Base-by-base conservation (phyloP, 1,284 basidiomycete species). In the Serendipita sp. region DNA sequence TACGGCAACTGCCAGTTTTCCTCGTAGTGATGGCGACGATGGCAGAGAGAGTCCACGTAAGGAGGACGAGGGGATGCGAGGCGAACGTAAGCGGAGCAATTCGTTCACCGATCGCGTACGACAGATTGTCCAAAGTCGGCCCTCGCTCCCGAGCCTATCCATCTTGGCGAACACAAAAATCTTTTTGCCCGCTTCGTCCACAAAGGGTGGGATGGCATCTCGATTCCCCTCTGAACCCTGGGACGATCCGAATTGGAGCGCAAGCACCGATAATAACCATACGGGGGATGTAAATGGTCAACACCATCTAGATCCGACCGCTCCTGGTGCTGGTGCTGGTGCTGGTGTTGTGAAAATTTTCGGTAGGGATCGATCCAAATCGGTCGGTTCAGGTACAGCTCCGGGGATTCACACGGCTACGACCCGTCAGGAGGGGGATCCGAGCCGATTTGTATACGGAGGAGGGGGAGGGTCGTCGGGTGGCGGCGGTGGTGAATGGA, bases 191-290 rank as follows among this genome's bases (percentile, higher is more conserved):
- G 26, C 10, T 65, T 22, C 64, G 50, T 29, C 61, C 62, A 12
- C 64, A 61, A 15, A 61, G 60, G 30, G 62, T 63, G 5, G 61
- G 65, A 26, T 58, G 60, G 66, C 64, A 17, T 55, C 65, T 15
- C 63, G 65, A 35, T 67, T 67, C 50, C 66, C 66, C 26, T 62
- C 47, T 30, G 66, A 67, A 61, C 66, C 66, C 13, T 67, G 66
- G 66, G 65, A 65, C 47, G 60, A 63, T 55, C 50, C 55, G n/a
- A 47, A 49, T 26, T 38, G 26, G 47, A 22, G 29, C 34, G 47
- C 53, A 12, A 58, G 32, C 10, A 10, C 34, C 17, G 17, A 30
- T n/a, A n/a, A 8, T 22, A 22, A 22, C 22, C 22, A 22, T 22
- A 22, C 22, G 13, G 43, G 43, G 13, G 43, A 44, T 17, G 13